Conservation (phyloP, 2,329 filamentous ascomycete species). For the Colletotrichum spaethianum region DNA sequence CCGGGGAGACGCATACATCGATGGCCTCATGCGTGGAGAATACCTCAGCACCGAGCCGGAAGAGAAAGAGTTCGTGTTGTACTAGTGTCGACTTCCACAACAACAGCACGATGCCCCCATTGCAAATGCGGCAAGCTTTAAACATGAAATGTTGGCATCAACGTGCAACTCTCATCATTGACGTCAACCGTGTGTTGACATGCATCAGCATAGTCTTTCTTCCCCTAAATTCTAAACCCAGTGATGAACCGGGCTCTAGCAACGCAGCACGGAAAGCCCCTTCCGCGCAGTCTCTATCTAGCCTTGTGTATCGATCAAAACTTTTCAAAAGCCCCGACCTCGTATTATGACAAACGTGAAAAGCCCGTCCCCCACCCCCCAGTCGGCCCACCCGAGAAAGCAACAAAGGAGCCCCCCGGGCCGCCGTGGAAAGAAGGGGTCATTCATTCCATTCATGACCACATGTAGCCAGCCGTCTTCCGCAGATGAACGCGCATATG, state of each 20-base stretch:
- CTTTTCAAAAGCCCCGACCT: constrained; percentile 11
- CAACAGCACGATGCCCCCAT: no score
- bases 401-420: neutral
- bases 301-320: constrained; percentile 20
- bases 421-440: neutral
- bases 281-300: constrained; percentile 1
- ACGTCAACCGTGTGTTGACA: neutral
- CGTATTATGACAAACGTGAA: constrained; percentile 19
- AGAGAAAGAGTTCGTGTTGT: neutral
- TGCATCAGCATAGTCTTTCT: neutral
- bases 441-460: constrained; percentile 15
- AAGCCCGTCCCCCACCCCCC: neutral
- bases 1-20: constrained; percentile 42
- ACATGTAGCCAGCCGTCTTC: neutral
- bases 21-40: constrained; percentile 41
- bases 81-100: neutral
- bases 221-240: neutral
- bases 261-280: neutral
- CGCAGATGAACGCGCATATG: neutral
- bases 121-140: no score
- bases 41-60: constrained; percentile 37
- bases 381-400: neutral
- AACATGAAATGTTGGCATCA: neutral
- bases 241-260: neutral
- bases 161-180: constrained; percentile 4